These are phyloP conservation scores for Aspergillus mulundensis DNA, from an alignment of 495 filamentous ascomycete species.

Conservation along the genomic window DNA sequence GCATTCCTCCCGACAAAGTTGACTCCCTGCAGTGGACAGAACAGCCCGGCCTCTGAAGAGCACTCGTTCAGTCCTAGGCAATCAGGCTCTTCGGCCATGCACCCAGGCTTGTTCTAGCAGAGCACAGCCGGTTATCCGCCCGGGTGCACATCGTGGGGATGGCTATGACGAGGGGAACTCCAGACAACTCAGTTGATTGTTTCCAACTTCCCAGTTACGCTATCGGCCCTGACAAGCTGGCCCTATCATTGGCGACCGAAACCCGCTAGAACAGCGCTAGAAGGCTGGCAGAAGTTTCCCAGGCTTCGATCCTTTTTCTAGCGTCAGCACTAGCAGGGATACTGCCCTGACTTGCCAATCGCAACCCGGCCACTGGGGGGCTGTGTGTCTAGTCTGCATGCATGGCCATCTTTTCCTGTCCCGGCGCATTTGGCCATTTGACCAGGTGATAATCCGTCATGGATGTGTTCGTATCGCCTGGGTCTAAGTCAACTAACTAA, in stretches of 20 bases:
- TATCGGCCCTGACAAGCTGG: constrained; percentile 9
- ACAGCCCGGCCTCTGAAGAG: no score
- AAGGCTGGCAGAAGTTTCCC: constrained; percentile 21
- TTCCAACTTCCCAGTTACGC: not conserved
- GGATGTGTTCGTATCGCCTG: constrained; percentile 20
- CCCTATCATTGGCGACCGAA: constrained; percentile 2
- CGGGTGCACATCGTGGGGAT: constrained; percentile 3
- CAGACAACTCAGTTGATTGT: constrained; percentile 1
- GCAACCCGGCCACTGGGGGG: constrained; percentile 8
- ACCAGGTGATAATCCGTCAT: constrained; percentile 25
- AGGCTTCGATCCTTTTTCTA: constrained; percentile 20
- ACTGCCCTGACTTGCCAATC: constrained; percentile 11
- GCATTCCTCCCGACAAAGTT: not conserved
- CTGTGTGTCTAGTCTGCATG: constrained; percentile 17
- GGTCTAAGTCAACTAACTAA: constrained; percentile 12
- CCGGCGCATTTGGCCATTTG: constrained; percentile 4
- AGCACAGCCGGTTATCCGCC: constrained; percentile 1
- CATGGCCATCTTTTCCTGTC: constrained; percentile 10
- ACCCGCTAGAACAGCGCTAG: constrained; percentile 12
- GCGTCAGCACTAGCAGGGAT: constrained; percentile 22
- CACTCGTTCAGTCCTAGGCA: no score
- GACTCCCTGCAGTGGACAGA: no score
- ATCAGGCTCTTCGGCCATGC: no score
- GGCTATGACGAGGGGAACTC: constrained; percentile 5
- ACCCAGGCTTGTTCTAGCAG: not conserved